A percentile compares a stretch with the other conserved stretches of the same genome.
These are phyloP conservation scores for Trametes maxima DNA, from an alignment of 768 basidiomycete species.

Conservation along the genomic window DNA sequence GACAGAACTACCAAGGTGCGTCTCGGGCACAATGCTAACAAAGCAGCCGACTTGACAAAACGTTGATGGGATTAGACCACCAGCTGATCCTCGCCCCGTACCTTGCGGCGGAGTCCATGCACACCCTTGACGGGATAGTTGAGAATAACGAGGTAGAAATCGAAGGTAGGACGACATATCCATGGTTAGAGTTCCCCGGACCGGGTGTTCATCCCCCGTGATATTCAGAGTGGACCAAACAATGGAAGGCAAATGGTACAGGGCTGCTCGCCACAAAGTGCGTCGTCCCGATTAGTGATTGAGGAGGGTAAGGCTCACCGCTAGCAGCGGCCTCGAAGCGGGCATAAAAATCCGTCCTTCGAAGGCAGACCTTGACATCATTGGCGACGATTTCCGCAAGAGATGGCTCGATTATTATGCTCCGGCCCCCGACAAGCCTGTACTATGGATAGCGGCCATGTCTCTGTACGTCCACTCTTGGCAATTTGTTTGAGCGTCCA, in stretches of 20 bases:
- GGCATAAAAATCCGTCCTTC: conserved; percentile 61
- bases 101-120: conserved; percentile 46
- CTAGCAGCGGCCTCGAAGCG: conserved; percentile 50
- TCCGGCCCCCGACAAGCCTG: conserved; percentile 56
- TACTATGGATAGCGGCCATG: conserved; percentile 44
- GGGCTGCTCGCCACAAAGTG: conserved; percentile 61
- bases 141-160: conserved; percentile 41
- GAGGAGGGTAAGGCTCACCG: neutral
- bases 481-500: neutral
- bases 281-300: neutral
- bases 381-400: conserved; percentile 49
- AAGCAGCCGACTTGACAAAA: neutral
- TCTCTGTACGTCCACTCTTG: conserved; percentile 40
- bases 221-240: conserved; percentile 35
- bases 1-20: conserved; percentile 41
- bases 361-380: conserved; percentile 47
- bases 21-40: neutral
- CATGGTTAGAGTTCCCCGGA: neutral
- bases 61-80: conserved; percentile 31
- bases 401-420: conserved; percentile 55
- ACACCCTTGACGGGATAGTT: conserved; percentile 53
- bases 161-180: conserved; percentile 38
- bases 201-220: neutral
- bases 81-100: conserved; percentile 36
- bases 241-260: conserved; percentile 42